A percentile compares a stretch with the other conserved stretches of the same genome.
These are phyloP conservation scores for Claviceps paspali DNA, from an alignment of 2,329 filamentous ascomycete species.

Conservation along the genomic window DNA sequence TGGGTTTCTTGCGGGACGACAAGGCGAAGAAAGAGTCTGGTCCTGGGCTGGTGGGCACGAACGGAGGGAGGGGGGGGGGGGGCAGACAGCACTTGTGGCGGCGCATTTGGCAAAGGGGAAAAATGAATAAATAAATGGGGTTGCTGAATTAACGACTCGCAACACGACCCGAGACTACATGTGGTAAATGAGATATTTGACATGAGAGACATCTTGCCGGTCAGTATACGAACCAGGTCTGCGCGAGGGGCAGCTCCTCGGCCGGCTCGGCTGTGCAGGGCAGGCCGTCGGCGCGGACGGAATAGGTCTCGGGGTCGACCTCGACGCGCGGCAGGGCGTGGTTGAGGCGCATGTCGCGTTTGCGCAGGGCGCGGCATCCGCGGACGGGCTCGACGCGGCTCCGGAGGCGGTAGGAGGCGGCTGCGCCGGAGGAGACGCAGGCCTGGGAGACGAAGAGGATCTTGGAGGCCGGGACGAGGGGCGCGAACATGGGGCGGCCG, in stretches of 20 bases:
- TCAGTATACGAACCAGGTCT: slow-evolving; percentile 49
- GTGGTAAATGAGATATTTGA: too few relatives aligned
- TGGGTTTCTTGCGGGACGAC: too few relatives aligned
- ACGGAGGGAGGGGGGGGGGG: too few relatives aligned
- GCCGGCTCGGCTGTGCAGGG: slow-evolving; percentile 61
- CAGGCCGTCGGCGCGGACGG: slow-evolving; percentile 69
- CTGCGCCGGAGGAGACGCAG: slow-evolving; percentile 50
- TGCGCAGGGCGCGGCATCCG: slow-evolving; percentile 58
- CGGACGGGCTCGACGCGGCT: slow-evolving; percentile 71
- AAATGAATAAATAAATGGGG: too few relatives aligned
- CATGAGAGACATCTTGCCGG: too few relatives aligned
- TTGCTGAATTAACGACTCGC: too few relatives aligned
- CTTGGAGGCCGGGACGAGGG: slow-evolving; percentile 53
- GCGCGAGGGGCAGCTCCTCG: slow-evolving; percentile 55
- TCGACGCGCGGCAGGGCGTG: slow-evolving; percentile 70
- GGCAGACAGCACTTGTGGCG: too few relatives aligned
- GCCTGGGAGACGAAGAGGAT: slow-evolving; percentile 72
- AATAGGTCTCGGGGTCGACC: slow-evolving; percentile 84
- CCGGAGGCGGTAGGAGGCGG: slow-evolving; percentile 57
- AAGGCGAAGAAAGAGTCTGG: too few relatives aligned
- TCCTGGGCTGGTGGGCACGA: too few relatives aligned
- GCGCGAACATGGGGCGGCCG: slow-evolving; percentile 73
- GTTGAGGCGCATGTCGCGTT: slow-evolving; percentile 86
- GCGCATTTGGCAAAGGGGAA: too few relatives aligned
- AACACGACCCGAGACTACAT: too few relatives aligned